Evolutionary conservation across 1,284 basidiomycete species (phyloP).

Genomic region (Puccinia hordei): DNA sequence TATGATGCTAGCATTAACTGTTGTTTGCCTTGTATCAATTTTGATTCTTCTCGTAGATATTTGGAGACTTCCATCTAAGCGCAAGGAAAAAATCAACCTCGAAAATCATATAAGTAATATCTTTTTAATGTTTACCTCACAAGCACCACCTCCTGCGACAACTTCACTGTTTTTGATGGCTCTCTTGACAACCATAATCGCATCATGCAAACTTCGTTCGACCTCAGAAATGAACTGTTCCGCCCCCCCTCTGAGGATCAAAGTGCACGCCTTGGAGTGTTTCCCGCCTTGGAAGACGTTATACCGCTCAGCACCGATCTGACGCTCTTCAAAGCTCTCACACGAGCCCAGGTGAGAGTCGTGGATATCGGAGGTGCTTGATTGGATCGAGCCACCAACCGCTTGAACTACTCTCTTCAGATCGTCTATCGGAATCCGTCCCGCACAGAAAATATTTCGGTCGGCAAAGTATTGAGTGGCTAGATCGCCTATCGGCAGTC

Average conservation of each 20-base stretch:
- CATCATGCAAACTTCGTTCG: constrained; percentile 94
- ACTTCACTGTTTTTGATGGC: constrained; percentile 94
- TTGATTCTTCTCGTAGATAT: constrained; percentile 82
- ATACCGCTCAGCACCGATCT: constrained; percentile 96
- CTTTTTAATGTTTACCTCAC: constrained; percentile 69
- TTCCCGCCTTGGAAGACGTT: constrained; percentile 90
- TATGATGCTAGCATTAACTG: constrained; percentile 94
- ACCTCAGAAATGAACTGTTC: constrained; percentile 99
- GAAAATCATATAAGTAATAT: neutral
- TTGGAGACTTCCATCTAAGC: constrained; percentile 91
- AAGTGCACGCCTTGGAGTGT: constrained; percentile 96
- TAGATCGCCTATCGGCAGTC: constrained; percentile 96
- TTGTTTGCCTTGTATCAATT: constrained; percentile 92
- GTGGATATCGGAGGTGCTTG: constrained; percentile 89
- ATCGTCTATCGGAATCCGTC: constrained; percentile 87
- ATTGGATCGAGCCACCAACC: constrained; percentile 91
- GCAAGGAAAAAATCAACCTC: neutral
- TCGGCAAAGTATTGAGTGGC: constrained; percentile 99
- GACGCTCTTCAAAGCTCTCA: constrained; percentile 86
- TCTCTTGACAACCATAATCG: constrained; percentile 98
- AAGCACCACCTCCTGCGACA: constrained; percentile 95
- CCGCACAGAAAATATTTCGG: constrained; percentile 98
- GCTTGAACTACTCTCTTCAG: constrained; percentile 93
- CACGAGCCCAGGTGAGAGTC: constrained; percentile 82
- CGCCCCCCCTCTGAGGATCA: constrained; percentile 91